These are phyloP conservation scores for Centrapalus pauciflorus DNA, from an alignment of 129 eudicot genomes.

Conservation along the genomic window DNA sequence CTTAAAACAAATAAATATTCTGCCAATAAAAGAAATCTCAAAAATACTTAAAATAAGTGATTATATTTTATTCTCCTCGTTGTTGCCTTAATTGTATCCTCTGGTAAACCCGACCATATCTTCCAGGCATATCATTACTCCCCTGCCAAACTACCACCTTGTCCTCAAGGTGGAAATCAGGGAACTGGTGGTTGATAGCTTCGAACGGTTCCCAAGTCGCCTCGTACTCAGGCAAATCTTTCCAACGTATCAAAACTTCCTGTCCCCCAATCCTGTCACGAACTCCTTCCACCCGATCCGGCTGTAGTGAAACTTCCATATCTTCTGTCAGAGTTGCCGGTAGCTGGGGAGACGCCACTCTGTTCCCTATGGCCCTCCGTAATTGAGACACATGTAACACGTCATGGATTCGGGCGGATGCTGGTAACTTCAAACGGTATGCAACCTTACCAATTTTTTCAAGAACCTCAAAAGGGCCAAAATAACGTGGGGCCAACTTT, in stretches of 20 bases:
- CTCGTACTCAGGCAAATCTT: neutral
- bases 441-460: constrained; percentile 6
- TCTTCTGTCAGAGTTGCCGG: neutral
- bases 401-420: neutral
- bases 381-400: constrained; percentile 16
- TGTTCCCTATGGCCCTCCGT: neutral
- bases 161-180: no score
- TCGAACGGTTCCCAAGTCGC: neutral
- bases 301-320: neutral
- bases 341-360: neutral
- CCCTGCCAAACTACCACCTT: no score
- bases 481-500: neutral
- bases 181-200: neutral
- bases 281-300: neutral
- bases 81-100: no score
- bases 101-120: no score
- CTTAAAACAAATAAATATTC: no score
- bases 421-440: neutral
- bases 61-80: no score
- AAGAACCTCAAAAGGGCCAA: neutral
- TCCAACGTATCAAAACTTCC: neutral
- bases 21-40: no score
- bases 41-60: no score
- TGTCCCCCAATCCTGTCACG: neutral
- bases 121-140: no score